Conservation (phyloP, 192 early-diverging fungal species). For the Linnemannia exigua region DNA sequence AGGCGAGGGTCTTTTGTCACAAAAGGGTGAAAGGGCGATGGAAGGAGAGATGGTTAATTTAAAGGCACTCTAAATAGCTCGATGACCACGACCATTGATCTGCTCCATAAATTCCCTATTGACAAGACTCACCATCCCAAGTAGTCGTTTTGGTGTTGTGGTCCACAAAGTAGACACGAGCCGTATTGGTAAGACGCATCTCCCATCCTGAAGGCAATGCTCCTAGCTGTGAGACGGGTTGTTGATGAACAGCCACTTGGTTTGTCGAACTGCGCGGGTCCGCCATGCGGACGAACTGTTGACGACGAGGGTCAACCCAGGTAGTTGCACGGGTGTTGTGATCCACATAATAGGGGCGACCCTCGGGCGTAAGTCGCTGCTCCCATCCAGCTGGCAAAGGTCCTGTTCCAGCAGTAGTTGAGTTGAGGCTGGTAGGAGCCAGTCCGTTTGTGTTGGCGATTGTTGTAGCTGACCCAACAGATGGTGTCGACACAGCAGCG, state of each 20-base stretch:
- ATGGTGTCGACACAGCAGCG: slow-evolving; percentile 10
- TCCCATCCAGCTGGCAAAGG: slow-evolving; percentile 90
- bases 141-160: slow-evolving; percentile 98
- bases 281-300: slow-evolving; percentile 69
- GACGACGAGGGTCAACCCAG: slow-evolving; percentile 90
- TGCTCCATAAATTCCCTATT: too few species aligned
- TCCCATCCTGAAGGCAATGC: slow-evolving; percentile 98
- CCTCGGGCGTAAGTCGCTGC: slow-evolving; percentile 84
- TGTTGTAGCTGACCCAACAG: slow-evolving; percentile 26
- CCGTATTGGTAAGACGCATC: slow-evolving; percentile 97
- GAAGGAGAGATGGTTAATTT: too few species aligned
- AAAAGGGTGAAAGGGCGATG: too few species aligned
- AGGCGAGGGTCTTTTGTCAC: slow-evolving; percentile 84
- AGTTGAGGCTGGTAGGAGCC: slow-evolving; percentile 58
- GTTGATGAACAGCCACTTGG: slow-evolving; percentile 76
- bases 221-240: slow-evolving; percentile 82
- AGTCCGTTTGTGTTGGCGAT: slow-evolving; percentile 37
- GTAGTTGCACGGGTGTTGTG: slow-evolving; percentile 92
- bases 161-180: slow-evolving; percentile 98
- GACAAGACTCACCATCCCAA: slow-evolving; percentile 99
- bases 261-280: slow-evolving; percentile 65
- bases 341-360: slow-evolving; percentile 93
- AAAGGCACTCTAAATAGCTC: background rate
- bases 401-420: slow-evolving; percentile 76
- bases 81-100: background rate